Evolutionary conservation across 208 protist genomes (phyloP).

Genomic region (Leishmania mexicana): DNA sequence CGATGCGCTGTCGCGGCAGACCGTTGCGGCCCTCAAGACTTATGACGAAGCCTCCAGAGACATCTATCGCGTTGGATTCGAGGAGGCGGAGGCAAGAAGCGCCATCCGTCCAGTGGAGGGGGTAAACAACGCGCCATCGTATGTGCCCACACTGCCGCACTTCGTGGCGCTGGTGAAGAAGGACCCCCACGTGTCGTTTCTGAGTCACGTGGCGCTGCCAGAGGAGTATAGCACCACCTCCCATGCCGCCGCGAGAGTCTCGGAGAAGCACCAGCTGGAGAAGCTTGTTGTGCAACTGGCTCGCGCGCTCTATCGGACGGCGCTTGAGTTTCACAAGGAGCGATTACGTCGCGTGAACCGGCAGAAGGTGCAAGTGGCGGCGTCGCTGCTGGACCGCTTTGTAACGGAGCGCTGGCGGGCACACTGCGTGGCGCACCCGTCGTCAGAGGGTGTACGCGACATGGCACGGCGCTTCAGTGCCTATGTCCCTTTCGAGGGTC

Average conservation of each 20-base stretch:
- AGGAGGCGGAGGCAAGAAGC: conserved; percentile 39
- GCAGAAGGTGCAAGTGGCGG: conserved; percentile 83
- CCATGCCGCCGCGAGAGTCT: neutral
- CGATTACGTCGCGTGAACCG: conserved; percentile 64
- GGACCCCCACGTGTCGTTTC: conserved; percentile 71
- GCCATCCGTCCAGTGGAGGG: conserved; percentile 39
- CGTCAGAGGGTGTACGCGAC: conserved; percentile 30
- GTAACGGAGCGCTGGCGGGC: conserved; percentile 38
- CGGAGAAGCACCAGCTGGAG: conserved; percentile 49
- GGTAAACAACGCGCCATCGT: conserved; percentile 38
- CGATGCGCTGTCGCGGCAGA: conserved; percentile 53
- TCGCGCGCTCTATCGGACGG: conserved; percentile 54
- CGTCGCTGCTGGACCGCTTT: conserved; percentile 73
- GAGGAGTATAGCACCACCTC: conserved; percentile 21
- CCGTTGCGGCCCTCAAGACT: conserved; percentile 56
- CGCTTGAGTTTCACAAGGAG: conserved; percentile 77
- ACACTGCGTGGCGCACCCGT: conserved; percentile 20
- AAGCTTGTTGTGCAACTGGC: conserved; percentile 61
- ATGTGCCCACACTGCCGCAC: conserved; percentile 76
- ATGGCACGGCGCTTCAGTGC: conserved; percentile 59
- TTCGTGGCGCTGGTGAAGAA: conserved; percentile 74
- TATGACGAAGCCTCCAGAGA: conserved; percentile 67
- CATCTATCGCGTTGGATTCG: conserved; percentile 68
- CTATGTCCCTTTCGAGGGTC: conserved; percentile 66
- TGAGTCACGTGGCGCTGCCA: conserved; percentile 56